A percentile compares a stretch with the other conserved stretches of the same genome.
These are phyloP conservation scores for Spathaspora gorwiae DNA, from an alignment of 805 yeast species.

Conservation along the genomic window DNA sequence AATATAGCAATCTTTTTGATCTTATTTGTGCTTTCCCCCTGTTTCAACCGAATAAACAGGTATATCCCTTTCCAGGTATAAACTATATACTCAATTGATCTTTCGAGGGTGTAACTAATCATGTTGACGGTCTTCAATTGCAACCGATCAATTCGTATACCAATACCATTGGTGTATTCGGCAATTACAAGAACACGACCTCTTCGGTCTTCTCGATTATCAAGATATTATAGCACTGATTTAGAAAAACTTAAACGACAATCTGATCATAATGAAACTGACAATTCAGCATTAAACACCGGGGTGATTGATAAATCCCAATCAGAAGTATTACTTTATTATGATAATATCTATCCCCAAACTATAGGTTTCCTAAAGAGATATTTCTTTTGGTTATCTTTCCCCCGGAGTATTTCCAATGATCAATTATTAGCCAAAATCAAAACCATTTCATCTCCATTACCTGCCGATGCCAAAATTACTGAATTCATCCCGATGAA, in stretches of 20 bases:
- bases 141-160: background rate
- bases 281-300: conserved; percentile 31
- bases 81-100: background rate
- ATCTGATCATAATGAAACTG: conserved; percentile 23
- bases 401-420: conserved; percentile 11
- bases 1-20: too few species aligned
- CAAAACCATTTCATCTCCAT: conserved; percentile 16
- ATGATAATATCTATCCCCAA: conserved; percentile 32
- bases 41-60: too few species aligned
- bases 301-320: conserved; percentile 36
- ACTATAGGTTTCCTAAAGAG: conserved; percentile 15
- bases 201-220: too few species aligned
- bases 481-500: conserved; percentile 62
- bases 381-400: conserved; percentile 15
- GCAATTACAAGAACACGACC: too few species aligned
- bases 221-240: conserved; percentile 16
- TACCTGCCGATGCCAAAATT: conserved; percentile 36
- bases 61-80: too few species aligned
- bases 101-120: background rate
- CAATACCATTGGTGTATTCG: background rate
- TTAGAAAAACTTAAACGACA: conserved; percentile 29
- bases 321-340: conserved; percentile 32
- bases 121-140: background rate
- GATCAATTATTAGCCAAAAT: conserved; percentile 18
- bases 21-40: too few species aligned